Evolutionary conservation across 2,329 filamentous ascomycete species (phyloP), one percentile per base, ranked within the genome.

Genomic region (Fusarium albosuccineum): DNA sequence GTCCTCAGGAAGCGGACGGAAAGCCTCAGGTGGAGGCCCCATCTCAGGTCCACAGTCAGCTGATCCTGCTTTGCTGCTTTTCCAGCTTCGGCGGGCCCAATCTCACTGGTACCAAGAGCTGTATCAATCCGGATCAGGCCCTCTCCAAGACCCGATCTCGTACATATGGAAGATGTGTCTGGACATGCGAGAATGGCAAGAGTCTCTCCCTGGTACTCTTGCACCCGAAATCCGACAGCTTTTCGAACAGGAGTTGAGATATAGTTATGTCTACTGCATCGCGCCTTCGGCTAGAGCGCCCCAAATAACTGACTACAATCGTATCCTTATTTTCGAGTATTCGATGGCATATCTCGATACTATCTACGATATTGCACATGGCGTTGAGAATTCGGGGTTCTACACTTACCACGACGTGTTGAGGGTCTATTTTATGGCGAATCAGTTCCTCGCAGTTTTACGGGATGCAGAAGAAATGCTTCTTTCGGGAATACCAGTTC

Each of bases 91-190:
- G n/a, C 87, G 91, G 60, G 87, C 93, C 7, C 91, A 98, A 76
- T 98, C 96, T 0, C 86, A 86, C 50, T 97, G 93, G 88, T 98
- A 98, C 72, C 94, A 97, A 73, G 88, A 91, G 22, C 87, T 97
- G 3, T 96, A 96, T 74, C 93, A 96, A 73, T 92, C 90, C 16
- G 91, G 92, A 9, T 87, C 89, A 1, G 83, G 86, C 2, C 86
- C 88, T n/a, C 85, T 93, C 60, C 82, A 87, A 16, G 89, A 94
- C 54, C 86, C 92, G 1, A 85, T 90, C 10, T 85, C 86, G 0
- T 93, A 92, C 75, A 87, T 94, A 46, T 94, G 92, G 90, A 87
- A 89, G 60, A 89, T 89, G 78, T 94, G 92, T 72, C 83, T 89
- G 46, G 86, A 91, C 39, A 94, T 93, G 90, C 89, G 86, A 55